These are phyloP conservation scores for Stenocarpella maydis DNA, from an alignment of 2,329 filamentous ascomycete genomes.

Conservation along the genomic window DNA sequence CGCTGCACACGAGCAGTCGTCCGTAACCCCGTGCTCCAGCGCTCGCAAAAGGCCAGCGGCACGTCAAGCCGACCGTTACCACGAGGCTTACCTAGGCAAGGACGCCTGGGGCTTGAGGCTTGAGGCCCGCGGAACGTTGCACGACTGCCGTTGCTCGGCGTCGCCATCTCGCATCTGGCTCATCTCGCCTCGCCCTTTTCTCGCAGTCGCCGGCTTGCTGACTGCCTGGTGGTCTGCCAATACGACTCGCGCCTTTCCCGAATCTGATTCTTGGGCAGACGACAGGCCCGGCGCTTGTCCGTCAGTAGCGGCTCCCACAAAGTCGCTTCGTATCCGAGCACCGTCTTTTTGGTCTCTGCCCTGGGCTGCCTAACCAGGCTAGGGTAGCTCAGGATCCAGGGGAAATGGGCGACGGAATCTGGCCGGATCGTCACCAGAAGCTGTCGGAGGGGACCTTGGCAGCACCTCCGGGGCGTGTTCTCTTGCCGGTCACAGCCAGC, in stretches of 20 bases:
- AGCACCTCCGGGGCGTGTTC: background rate
- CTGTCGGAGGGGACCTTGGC: background rate
- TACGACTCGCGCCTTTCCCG: conserved; percentile 23
- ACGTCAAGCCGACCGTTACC: conserved; percentile 21
- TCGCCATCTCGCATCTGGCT: conserved; percentile 24
- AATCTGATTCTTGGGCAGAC: background rate
- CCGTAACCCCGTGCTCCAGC: background rate
- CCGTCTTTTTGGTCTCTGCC: background rate
- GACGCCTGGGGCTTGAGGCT: background rate
- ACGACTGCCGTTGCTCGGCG: conserved; percentile 14
- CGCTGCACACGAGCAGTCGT: conserved; percentile 4
- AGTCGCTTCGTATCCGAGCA: conserved; percentile 10
- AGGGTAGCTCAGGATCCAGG: conserved; percentile 13
- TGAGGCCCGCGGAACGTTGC: background rate
- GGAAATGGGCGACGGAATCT: conserved; percentile 16
- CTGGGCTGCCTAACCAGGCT: conserved; percentile 5
- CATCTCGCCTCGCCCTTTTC: conserved; percentile 13
- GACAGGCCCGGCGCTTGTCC: conserved; percentile 9
- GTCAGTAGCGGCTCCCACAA: conserved; percentile 16
- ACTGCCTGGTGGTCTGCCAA: conserved; percentile 11
- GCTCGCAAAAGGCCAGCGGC: background rate
- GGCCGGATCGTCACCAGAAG: conserved; percentile 13
- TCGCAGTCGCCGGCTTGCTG: conserved; percentile 18
- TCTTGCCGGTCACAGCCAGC: background rate
- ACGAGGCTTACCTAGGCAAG: conserved; percentile 2